Evolutionary conservation across 352 stramenopile species (phyloP), one percentile per base, ranked within the genome.

Genomic region (Phytopythium aichiense): DNA sequence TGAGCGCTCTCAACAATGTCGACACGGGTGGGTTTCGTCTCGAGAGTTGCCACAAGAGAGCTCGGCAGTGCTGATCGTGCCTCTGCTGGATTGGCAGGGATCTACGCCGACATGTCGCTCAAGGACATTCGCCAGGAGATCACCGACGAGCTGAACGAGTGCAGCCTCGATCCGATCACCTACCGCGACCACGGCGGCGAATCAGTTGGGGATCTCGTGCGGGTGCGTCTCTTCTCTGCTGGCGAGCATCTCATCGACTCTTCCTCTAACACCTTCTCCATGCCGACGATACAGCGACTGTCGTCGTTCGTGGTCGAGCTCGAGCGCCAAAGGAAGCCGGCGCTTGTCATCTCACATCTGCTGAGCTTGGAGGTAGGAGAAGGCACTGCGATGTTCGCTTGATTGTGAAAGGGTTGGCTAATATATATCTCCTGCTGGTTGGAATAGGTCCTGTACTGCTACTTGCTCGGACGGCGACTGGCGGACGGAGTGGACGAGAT

Each of bases 301-400:
- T 79, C 74, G 20, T 82, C 71, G 31, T 82, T 82, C 30, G 71
- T 82, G n/a, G 64, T 82, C 8, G 72, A 79, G 42, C 51, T 82
- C 2, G 74, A 79, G 52, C 68, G 72, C 4, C 71, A 82, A 40
- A 71, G 72, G 23, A 76, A 79, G 42, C 71, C 74, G 5, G 69
- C 71, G n/a, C 45, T 82, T 1, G 58, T 82, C 52, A 61, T 82
- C 1, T 80, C 72, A 22, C 74, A 80, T 43, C 37, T 82, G 1
- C 35, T 79, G 23, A 82, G 78, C 42, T 64, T 82, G 5, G 71
- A 82, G 58, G 71, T 79, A 12, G 20, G 67, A 42, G 22, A 6
- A 25, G 38, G 20, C 28, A 31, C 28, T 22, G 4, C n/a, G 23
- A 8, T 31, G 9, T 23, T 7, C 28, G 3, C 35, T 28, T 18